These are phyloP conservation scores for Acanthamoeba royreba DNA, from an alignment of 208 protist genomes.

Conservation along the genomic window DNA sequence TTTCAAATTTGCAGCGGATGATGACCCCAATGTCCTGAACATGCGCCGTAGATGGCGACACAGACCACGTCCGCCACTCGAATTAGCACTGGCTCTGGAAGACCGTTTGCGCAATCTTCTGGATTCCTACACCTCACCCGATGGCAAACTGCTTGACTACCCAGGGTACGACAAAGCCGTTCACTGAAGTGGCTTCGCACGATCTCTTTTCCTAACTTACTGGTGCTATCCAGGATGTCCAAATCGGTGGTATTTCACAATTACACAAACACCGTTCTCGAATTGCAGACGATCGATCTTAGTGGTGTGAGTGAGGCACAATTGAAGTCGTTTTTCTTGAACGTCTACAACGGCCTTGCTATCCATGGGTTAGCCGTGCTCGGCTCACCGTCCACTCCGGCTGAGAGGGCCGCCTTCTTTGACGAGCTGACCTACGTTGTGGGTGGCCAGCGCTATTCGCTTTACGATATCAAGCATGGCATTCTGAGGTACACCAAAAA, in stretches of 20 bases:
- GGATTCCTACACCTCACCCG: neutral
- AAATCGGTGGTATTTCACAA: conserved; percentile 11
- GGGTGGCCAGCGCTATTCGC: neutral
- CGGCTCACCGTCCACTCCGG: neutral
- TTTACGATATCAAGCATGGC: conserved; percentile 41
- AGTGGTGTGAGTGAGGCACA: neutral
- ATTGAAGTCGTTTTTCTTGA: conserved; percentile 26
- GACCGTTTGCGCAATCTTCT: neutral
- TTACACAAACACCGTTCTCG: neutral
- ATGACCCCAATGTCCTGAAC: conserved; percentile 12
- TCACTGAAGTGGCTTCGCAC: neutral
- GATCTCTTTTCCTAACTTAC: neutral
- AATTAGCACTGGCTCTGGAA: neutral
- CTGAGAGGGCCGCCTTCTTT: conserved; percentile 14
- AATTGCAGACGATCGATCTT: neutral
- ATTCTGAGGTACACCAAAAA: neutral
- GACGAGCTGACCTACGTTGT: conserved; percentile 30
- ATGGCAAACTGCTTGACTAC: neutral
- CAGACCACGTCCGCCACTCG: neutral
- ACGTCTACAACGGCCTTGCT: conserved; percentile 23
- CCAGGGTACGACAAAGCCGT: neutral
- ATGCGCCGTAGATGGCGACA: neutral
- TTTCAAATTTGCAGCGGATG: neutral
- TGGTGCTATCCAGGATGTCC: neutral
- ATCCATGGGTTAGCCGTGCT: neutral